Percentiles rank a stretch among this genome's conserved stretches.
Evolutionary conservation across 2,329 filamentous ascomycete genomes (phyloP).

Genomic region (Phoma sp.): DNA sequence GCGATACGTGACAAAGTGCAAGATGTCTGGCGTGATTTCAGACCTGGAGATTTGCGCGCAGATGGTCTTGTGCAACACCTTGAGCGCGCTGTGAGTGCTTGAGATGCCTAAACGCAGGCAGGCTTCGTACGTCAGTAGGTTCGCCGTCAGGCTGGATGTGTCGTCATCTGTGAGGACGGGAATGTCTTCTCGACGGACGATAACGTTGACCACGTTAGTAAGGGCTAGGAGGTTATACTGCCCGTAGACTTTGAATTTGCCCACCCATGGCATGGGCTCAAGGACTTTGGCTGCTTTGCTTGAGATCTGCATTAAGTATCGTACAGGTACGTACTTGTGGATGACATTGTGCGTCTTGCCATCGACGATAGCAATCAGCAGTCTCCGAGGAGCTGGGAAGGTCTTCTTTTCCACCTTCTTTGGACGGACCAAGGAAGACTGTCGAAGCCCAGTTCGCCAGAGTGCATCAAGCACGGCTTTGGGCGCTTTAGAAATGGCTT

Average conservation of each 20-base stretch:
- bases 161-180: not conserved
- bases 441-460: not conserved
- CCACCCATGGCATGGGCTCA: not conserved
- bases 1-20: not conserved
- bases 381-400: not conserved
- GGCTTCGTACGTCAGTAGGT: constrained; percentile 6
- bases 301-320: not conserved
- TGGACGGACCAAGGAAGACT: not conserved
- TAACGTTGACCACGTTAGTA: not conserved
- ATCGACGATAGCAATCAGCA: not conserved
- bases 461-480: not conserved
- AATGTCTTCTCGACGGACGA: not conserved
- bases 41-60: not conserved
- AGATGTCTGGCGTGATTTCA: not conserved
- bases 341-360: not conserved
- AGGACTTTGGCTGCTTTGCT: not conserved
- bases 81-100: not conserved
- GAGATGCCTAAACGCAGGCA: not conserved
- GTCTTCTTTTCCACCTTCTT: not conserved
- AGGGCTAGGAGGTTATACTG: not conserved
- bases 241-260: not conserved
- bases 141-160: not conserved
- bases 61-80: not conserved
- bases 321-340: not conserved
- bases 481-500: not conserved